Evolutionary conservation across 345 rosid species (phyloP), one percentile per base, ranked within the genome.

Genomic region (Brassica cretica): DNA sequence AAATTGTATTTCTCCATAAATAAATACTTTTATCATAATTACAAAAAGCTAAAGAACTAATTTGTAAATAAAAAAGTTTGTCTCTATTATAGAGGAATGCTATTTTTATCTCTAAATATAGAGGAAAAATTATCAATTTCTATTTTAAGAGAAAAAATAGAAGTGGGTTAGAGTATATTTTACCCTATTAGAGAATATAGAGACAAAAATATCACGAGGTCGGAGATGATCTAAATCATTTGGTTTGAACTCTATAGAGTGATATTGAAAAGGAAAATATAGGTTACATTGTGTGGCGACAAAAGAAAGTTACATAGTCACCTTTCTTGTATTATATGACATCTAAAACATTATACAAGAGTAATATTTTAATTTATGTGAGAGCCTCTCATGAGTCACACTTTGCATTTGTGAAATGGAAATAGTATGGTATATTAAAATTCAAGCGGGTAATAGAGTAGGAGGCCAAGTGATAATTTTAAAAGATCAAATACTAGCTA

Each of bases 391-490:
- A 58, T 9, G 62, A 58, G 62, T 58, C 62, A n/a, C 30, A 21
- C n/a, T 30, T 59, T 10, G 10, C 15, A 11, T 60, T 4, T 24
- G 25, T 60, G 33, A 60, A 60, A 60, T 60, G 4, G 4, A 25
- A 12, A 60, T 3, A 2, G 6, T 21, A 39, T 29, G 29, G 64
- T 18, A 61, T 9, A 32, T 33, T 44, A 30, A 67, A 14, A 44
- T 6, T 72, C 12, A 73, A 46, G 53, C 68, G 56, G 76, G 11
- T 21, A 27, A 25, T 63, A 68, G 75, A 35, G 18, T 79, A 62
- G 66, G 63, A 72, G 60, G 74, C 64, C 63, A 78, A 73, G 77
- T 21, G 69, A 67, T 56, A 14, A 79, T 14, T 74, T 15, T 5
- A 29, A 30, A 67, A 39, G 32, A 66, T 56, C 24, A 68, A 29